Conservation (phyloP, 352 stramenopile species). For the Phytophthora niederhauseri region DNA sequence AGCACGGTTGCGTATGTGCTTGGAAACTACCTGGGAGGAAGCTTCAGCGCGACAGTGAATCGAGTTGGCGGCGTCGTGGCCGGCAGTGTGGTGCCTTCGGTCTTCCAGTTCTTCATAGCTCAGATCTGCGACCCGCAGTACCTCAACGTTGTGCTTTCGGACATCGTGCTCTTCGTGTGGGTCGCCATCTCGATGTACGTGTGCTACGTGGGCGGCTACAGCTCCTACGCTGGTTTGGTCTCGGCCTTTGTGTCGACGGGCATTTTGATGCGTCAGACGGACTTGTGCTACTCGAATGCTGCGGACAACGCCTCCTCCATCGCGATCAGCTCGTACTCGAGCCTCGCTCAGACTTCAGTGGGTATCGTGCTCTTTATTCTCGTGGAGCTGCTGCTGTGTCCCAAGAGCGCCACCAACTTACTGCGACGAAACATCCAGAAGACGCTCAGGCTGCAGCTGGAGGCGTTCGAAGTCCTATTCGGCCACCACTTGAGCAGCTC, state of each 20-base stretch:
- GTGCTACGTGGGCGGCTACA: conserved; percentile 59
- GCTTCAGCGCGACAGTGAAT: conserved; percentile 78
- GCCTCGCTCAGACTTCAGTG: conserved; percentile 74
- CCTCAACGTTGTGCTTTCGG: conserved; percentile 45
- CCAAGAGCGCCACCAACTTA: conserved; percentile 59
- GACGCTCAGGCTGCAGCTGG: conserved; percentile 59
- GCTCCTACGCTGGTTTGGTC: conserved; percentile 60
- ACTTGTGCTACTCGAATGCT: conserved; percentile 45
- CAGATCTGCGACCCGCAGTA: conserved; percentile 53
- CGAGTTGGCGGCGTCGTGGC: conserved; percentile 78
- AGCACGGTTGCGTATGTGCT: conserved; percentile 70
- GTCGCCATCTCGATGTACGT: conserved; percentile 71
- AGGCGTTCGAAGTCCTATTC: conserved; percentile 66
- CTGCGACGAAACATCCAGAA: conserved; percentile 73
- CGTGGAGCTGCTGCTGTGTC: conserved; percentile 61
- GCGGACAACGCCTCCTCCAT: conserved; percentile 41
- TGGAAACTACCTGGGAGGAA: conserved; percentile 72
- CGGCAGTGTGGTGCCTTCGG: conserved; percentile 74
- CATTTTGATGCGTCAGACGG: conserved; percentile 63
- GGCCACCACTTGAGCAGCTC: conserved; percentile 62
- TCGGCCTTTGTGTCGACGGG: conserved; percentile 68
- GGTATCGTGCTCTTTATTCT: conserved; percentile 78
- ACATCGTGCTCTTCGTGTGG: conserved; percentile 61
- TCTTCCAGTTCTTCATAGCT: conserved; percentile 84
- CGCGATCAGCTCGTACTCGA: conserved; percentile 74